Conservation (phyloP, 2,329 filamentous ascomycete species). For the Leptographium radiaticola region DNA sequence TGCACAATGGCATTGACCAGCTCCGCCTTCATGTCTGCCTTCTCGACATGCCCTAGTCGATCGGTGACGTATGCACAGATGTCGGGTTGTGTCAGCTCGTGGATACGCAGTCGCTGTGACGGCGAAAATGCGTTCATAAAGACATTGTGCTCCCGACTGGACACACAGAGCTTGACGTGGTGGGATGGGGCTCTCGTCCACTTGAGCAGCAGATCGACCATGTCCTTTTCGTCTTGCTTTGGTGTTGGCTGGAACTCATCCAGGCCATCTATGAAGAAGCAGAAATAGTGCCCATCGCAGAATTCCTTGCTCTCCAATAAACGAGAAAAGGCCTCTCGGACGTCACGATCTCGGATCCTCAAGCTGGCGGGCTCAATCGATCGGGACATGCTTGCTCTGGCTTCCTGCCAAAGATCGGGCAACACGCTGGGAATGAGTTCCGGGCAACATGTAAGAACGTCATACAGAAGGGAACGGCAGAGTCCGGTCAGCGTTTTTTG, state of each 20-base stretch:
- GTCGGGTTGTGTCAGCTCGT: not conserved
- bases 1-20: not conserved
- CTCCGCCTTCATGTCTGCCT: not conserved
- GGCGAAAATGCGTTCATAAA: not conserved
- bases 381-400: not conserved
- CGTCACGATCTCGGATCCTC: not conserved
- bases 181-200: not conserved
- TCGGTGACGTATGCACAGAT: not conserved
- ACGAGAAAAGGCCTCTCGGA: not conserved
- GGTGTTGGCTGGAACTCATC: constrained; percentile 3
- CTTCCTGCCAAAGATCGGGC: not conserved
- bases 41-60: not conserved
- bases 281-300: not conserved
- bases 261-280: constrained; percentile 4
- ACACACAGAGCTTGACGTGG: not conserved
- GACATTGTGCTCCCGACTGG: constrained; percentile 1
- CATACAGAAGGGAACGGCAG: not conserved
- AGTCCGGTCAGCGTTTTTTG: not conserved
- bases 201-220: not conserved
- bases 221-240: not conserved
- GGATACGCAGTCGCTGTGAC: not conserved
- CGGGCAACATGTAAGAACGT: not conserved
- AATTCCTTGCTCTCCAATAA: not conserved
- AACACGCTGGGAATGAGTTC: not conserved
- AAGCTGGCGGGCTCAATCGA: too few relatives aligned